phyloP scores from a whole-genome alignment of 495 filamentous ascomycete genomes.

The Beverwykella pulmonaria region DNA sequence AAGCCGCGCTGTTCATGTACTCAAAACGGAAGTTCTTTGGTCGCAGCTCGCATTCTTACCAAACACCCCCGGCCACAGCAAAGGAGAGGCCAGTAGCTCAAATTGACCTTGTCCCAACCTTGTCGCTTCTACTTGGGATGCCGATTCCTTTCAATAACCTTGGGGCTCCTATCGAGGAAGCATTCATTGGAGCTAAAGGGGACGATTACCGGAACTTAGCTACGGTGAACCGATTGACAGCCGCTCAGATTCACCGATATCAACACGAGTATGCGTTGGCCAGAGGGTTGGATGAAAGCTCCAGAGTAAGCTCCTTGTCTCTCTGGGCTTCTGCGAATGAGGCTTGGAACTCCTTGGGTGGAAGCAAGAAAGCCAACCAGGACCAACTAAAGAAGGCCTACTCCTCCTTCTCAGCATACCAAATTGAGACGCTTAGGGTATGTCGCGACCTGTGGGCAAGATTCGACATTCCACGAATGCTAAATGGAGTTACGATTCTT shows the following conservation, averaged over 20 bases:
- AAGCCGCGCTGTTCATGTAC: constrained; percentile 98
- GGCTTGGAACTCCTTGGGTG: constrained; percentile 47
- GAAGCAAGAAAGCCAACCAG: constrained; percentile 48
- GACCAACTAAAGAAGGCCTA: constrained; percentile 51
- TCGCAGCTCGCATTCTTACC: constrained; percentile 62
- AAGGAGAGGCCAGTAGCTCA: constrained; percentile 84
- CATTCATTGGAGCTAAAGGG: constrained; percentile 71
- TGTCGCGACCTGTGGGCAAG: constrained; percentile 87
- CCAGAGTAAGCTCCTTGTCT: constrained; percentile 56
- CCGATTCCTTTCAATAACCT: constrained; percentile 98
- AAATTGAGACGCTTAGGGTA: constrained; percentile 73
- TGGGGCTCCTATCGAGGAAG: constrained; percentile 92
- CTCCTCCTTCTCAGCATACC: constrained; percentile 69
- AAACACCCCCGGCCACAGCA: constrained; percentile 69
- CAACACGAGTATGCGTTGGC: constrained; percentile 67
- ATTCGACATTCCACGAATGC: constrained; percentile 86
- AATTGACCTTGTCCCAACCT: constrained; percentile 92
- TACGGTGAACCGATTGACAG: constrained; percentile 71
- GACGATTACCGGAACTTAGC: constrained; percentile 75
- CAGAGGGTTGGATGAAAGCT: constrained; percentile 63
- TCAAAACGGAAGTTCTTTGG: constrained; percentile 84
- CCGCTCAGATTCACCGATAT: constrained; percentile 88
- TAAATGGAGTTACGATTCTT: constrained; percentile 72
- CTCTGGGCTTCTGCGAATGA: constrained; percentile 62
- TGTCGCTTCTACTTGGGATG: constrained; percentile 82